Conservation (phyloP, 2,329 filamentous ascomycete species). For the Penicillium olsonii region DNA sequence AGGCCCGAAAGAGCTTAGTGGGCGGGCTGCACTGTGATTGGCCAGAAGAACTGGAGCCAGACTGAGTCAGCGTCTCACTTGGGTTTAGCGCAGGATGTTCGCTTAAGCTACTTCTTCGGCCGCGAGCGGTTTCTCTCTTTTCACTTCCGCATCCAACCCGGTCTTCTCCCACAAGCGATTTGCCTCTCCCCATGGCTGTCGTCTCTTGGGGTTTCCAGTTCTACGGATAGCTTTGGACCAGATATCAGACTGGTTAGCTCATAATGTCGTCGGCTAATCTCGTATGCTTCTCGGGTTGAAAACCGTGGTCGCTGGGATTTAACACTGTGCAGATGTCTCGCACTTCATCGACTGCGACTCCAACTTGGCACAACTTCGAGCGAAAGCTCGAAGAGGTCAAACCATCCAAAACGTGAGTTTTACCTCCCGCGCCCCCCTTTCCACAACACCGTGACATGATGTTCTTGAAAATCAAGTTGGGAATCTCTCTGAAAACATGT, state of each 20-base stretch:
- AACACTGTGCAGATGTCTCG: conserved; percentile 63
- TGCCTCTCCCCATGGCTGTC: conserved; percentile 35
- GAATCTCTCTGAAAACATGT: conserved; percentile 99
- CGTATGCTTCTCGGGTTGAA: conserved; percentile 42
- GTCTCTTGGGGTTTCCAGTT: conserved; percentile 34
- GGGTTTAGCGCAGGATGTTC: conserved; percentile 32
- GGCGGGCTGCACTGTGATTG: neutral
- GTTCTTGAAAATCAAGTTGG: conserved; percentile 81
- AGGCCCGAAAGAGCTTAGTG: conserved; percentile 2
- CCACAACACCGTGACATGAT: conserved; percentile 65
- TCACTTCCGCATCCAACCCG: conserved; percentile 17
- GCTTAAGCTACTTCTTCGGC: conserved; percentile 17
- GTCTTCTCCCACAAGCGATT: conserved; percentile 24
- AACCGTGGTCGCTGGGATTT: conserved; percentile 34
- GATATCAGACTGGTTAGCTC: conserved; percentile 17
- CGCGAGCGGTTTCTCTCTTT: conserved; percentile 23
- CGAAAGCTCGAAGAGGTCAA: conserved; percentile 80
- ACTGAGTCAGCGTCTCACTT: neutral
- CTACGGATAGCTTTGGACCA: conserved; percentile 32
- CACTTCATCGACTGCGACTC: conserved; percentile 69
- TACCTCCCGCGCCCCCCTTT: conserved; percentile 6
- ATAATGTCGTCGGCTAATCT: conserved; percentile 46
- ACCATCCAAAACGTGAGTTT: conserved; percentile 81
- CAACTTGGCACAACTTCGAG: conserved; percentile 73
- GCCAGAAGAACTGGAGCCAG: neutral